phyloP scores from a whole-genome alignment of 1,284 basidiomycete species.

The Salmacisia buchloeana region DNA sequence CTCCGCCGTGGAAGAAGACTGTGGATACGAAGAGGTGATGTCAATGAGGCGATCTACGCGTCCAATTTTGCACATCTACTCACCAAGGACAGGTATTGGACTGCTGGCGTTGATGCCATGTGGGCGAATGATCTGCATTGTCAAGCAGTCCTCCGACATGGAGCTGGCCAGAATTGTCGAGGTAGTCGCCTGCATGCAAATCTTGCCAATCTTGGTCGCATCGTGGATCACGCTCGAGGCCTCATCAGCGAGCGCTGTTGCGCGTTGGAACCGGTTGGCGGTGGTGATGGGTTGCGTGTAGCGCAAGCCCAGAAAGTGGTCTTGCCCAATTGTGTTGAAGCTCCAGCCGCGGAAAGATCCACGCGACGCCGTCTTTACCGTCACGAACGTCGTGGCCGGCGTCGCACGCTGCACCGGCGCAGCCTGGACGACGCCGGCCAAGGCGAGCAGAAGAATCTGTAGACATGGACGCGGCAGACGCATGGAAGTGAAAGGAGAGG shows the following conservation, averaged over 20 bases:
- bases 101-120: background rate
- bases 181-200: background rate
- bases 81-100: conserved; percentile 1
- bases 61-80: background rate
- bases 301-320: background rate
- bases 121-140: conserved; percentile 4
- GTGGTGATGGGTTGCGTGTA: background rate
- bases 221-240: background rate
- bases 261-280: background rate
- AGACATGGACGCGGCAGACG: too few relatives aligned
- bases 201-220: background rate
- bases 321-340: background rate
- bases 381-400: too few relatives aligned
- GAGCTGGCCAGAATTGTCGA: background rate
- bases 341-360: background rate
- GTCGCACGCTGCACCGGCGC: too few relatives aligned
- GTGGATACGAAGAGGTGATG: background rate
- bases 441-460: too few relatives aligned
- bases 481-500: too few relatives aligned
- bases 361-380: too few relatives aligned
- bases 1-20: conserved; percentile 5
- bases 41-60: background rate
- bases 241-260: background rate
- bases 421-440: too few relatives aligned
- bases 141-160: conserved; percentile 4